Evolutionary conservation across 2,329 filamentous ascomycete species (phyloP), one percentile per base, ranked within the genome.

Genomic region (Orbilia javanica): DNA sequence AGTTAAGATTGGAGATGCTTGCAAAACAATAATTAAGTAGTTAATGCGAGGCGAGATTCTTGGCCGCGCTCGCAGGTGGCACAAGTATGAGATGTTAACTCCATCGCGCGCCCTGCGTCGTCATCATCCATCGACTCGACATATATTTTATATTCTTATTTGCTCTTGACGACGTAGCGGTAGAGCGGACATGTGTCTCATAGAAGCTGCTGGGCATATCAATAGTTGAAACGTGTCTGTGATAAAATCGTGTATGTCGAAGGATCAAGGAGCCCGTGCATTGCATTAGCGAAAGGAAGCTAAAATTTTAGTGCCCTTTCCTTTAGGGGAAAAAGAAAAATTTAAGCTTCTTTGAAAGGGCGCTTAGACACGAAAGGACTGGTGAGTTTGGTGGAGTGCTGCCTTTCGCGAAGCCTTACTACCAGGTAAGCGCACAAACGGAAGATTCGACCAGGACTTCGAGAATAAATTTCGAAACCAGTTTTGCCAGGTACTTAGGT

Each of bases 211-310:
- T 13, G 20, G 6, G 15, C 18, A 50, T 57, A 31, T 22, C n/a
- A n/a, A 39, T 7, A 15, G 20, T 60, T 60, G 55, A 60, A 60
- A 60, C 55, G 55, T 60, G 55, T 60, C 55, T 60, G 55, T n/a
- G 34, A 60, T 39, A 42, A 42, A 39, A 60, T 42, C 34, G 8
- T 60, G 55, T n/a, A 42, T 31, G 31, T 34, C 11, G 10, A 39
- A 60, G 55, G 55, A 60, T 60, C 55, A 27, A 46, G 34, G 39
- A 31, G 50, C 20, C 27, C 63, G 63, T 67, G 63, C 63, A 66
- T 68, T 69, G 66, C 66, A 70, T 70, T 70, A 70, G 66, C 66
- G 66, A 70, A 44, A 48, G 64, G 53, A 42, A 71, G 42, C 55
- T 50, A 57, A 71, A 31, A 42, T 8, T 27, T 39, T 44, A 31